Conservation (phyloP, 176 grass and related monocot species). For the Panicum miliaceum region DNA sequence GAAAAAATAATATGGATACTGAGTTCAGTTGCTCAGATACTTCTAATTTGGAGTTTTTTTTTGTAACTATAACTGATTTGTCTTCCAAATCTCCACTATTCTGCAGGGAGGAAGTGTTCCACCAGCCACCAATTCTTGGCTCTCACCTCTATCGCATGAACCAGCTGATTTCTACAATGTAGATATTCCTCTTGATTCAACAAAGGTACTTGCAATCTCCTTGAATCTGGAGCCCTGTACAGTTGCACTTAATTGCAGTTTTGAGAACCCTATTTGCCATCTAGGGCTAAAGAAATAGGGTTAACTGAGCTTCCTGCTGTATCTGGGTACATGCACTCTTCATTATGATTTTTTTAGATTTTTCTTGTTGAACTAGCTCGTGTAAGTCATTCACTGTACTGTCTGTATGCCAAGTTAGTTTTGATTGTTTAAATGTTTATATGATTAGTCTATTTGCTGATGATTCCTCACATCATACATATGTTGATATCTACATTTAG, state of each 20-base stretch:
- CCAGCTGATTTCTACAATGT: slow-evolving; percentile 95
- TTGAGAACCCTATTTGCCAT: neutral
- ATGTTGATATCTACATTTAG: slow-evolving; percentile 41
- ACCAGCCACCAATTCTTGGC: slow-evolving; percentile 81
- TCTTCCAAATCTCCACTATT: slow-evolving; percentile 14
- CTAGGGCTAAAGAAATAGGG: neutral
- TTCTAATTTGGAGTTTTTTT: neutral
- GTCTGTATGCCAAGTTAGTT: slow-evolving; percentile 23
- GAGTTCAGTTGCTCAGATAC: neutral
- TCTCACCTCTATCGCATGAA: slow-evolving; percentile 86
- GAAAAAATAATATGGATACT: neutral
- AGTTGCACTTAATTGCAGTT: slow-evolving; percentile 3
- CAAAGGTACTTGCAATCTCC: slow-evolving; percentile 57
- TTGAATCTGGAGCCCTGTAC: slow-evolving; percentile 3
- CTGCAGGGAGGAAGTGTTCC: slow-evolving; percentile 71
- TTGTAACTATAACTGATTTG: slow-evolving; percentile 12
- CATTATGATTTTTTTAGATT: neutral
- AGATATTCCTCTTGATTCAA: slow-evolving; percentile 84
- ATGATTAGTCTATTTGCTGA: slow-evolving; percentile 18
- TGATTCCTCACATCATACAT: slow-evolving; percentile 27
- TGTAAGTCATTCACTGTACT: neutral
- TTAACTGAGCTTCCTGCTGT: slow-evolving; percentile 17
- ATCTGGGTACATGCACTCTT: slow-evolving; percentile 23
- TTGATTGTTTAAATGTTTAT: neutral
- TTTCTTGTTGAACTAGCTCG: neutral